Percentiles rank a stretch among this genome's conserved stretches.
Conservation (phyloP, 345 rosid genomes). For the Linum usitatissimum region DNA sequence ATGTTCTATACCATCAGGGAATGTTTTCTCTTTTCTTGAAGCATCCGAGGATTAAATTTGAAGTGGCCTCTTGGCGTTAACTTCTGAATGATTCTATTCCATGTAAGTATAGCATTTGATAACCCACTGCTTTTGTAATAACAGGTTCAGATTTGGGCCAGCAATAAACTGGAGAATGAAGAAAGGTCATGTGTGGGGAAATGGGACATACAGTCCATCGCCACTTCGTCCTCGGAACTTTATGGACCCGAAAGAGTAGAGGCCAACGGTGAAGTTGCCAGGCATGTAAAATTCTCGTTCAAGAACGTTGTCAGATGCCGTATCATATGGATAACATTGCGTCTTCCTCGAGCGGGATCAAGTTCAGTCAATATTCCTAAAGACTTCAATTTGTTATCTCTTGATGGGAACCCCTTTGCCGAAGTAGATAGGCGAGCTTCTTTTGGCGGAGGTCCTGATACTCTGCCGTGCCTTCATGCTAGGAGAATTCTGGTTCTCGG, state of each 20-base stretch:
- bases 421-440: conserved; percentile 65
- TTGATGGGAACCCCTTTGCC: conserved; percentile 89
- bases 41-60: not conserved
- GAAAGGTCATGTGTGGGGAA: conserved; percentile 78
- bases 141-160: conserved; percentile 95
- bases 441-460: conserved; percentile 58
- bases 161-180: conserved; percentile 72
- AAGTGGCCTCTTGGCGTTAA: not conserved
- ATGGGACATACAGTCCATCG: conserved; percentile 80
- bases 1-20: not conserved
- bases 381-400: conserved; percentile 57
- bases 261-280: conserved; percentile 46
- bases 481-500: conserved; percentile 66
- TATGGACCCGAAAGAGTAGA: conserved; percentile 57
- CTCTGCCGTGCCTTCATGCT: conserved; percentile 81
- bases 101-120: not conserved
- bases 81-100: not conserved
- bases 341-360: conserved; percentile 73
- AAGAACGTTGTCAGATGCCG: conserved; percentile 72
- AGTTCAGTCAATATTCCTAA: conserved; percentile 62
- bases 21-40: not conserved
- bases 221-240: conserved; percentile 53
- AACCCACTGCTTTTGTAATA: conserved; percentile 12
- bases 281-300: conserved; percentile 73
- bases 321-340: conserved; percentile 71